Evolutionary conservation across 2,329 filamentous ascomycete genomes (phyloP).

Genomic region (Polychaeton citri): DNA sequence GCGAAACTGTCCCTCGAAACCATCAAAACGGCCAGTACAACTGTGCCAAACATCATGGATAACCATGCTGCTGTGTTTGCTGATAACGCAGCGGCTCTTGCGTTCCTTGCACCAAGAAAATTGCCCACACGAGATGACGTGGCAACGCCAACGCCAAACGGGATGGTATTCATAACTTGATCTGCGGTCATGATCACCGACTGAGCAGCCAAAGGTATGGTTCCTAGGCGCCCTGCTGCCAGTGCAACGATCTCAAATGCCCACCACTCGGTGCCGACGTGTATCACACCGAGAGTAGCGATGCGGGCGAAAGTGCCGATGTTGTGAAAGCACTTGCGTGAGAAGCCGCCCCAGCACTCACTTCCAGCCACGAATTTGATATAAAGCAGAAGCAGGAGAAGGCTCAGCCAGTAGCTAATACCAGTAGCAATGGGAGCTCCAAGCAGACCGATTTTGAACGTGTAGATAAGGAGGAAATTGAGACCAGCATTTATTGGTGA

Average conservation of each 20-base stretch:
- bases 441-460: conserved; percentile 55
- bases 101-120: conserved; percentile 55
- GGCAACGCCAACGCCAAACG: conserved; percentile 75
- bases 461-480: conserved; percentile 60
- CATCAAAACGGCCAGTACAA: conserved; percentile 58
- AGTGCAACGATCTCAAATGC: conserved; percentile 84
- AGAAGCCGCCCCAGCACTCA: conserved; percentile 69
- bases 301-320: conserved; percentile 59
- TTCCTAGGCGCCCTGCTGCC: conserved; percentile 67
- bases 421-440: conserved; percentile 73
- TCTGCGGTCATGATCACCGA: conserved; percentile 84
- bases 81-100: conserved; percentile 53
- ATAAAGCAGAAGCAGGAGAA: conserved; percentile 62
- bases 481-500: conserved; percentile 46
- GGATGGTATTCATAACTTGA: conserved; percentile 66
- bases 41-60: conserved; percentile 52
- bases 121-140: conserved; percentile 69
- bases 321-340: conserved; percentile 50
- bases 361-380: conserved; percentile 55
- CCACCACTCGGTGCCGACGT: conserved; percentile 86
- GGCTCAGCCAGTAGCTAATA: conserved; percentile 76
- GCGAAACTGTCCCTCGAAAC: conserved; percentile 60
- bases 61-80: conserved; percentile 65
- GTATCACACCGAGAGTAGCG: conserved; percentile 62
- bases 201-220: conserved; percentile 65